Evolutionary conservation across 257 asterid species (phyloP), one percentile per base, ranked within the genome.

Genomic region (Buddleja alternifolia): DNA sequence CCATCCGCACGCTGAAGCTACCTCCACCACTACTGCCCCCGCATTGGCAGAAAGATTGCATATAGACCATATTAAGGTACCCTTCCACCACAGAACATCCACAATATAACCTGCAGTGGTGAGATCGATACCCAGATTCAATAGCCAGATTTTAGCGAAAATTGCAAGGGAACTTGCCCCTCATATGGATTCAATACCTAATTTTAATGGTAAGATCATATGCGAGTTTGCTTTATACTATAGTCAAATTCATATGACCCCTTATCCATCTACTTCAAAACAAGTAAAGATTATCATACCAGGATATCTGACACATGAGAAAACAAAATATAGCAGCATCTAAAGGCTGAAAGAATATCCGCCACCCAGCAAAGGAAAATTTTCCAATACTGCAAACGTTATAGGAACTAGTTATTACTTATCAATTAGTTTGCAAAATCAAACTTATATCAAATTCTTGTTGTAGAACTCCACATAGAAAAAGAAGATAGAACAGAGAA

Each of bases 261-360:
- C 3, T 8, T 60, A 29, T 57, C n/a, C n/a, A n/a, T 50, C 21
- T 60, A 7, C n/a, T 7, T 41, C 77, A 21, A 34, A 71, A 36
- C 29, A 65, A 75, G 51, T 7, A 16, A 57, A 54, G 10, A 60
- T 71, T 21, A 39, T 36, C 90, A 53, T 93, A 93, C 98, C 97
- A 96, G 95, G 76, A 93, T 93, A 72, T 83, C 93, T 23, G 98
- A 88, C 75, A 93, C 98, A 58, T 95, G 97, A 64, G 98, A 88
- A 85, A 93, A 93, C 85, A 93, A 80, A 84, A 90, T 37, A 93
- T 93, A 46, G 98, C 98, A 67, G 98, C 97, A 80, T 90, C 97
- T 80, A 93, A 81, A 64, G 98, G 90, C 84, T 83, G 97, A 85
- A 93, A 88, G 89, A 93, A 93, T 75, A 85, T 84, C 65, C 98